Evolutionary conservation across 228 moss, liverwort and hornwort species (phyloP).

Genomic region (Sphagnum fallax): DNA sequence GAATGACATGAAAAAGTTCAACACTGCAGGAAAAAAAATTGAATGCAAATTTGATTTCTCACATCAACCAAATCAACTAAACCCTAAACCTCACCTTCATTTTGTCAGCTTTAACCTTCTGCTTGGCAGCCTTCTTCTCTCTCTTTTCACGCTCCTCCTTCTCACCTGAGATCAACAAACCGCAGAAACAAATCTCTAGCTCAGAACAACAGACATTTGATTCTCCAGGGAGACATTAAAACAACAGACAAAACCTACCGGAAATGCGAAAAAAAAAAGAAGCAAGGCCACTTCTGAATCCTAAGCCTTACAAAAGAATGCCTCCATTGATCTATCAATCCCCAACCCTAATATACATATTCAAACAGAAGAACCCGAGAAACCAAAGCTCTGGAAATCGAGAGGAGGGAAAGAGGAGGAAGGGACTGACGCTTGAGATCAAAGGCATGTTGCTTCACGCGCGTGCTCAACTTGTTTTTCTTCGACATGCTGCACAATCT

Average conservation of each 20-base stretch:
- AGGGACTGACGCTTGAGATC: conserved; percentile 40
- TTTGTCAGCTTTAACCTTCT: conserved; percentile 26
- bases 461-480: conserved; percentile 67
- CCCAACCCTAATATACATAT: background rate
- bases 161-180: conserved; percentile 26
- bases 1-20: background rate
- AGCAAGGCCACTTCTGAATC: background rate
- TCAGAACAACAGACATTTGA: background rate
- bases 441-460: conserved; percentile 51
- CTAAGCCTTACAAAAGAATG: background rate
- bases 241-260: no score
- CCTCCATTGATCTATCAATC: background rate
- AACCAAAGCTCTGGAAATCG: background rate
- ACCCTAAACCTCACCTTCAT: conserved; percentile 28
- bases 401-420: background rate
- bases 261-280: no score
- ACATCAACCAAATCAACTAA: no score
- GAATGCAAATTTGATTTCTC: background rate
- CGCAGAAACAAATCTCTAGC: background rate
- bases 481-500: conserved; percentile 38
- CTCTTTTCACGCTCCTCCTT: conserved; percentile 58
- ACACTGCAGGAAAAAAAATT: background rate
- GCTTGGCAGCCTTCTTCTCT: conserved; percentile 49
- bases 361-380: background rate
- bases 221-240: no score